These are phyloP conservation scores for Hypoxylon sp. DNA, from an alignment of 2,329 filamentous ascomycete species.

Conservation along the genomic window DNA sequence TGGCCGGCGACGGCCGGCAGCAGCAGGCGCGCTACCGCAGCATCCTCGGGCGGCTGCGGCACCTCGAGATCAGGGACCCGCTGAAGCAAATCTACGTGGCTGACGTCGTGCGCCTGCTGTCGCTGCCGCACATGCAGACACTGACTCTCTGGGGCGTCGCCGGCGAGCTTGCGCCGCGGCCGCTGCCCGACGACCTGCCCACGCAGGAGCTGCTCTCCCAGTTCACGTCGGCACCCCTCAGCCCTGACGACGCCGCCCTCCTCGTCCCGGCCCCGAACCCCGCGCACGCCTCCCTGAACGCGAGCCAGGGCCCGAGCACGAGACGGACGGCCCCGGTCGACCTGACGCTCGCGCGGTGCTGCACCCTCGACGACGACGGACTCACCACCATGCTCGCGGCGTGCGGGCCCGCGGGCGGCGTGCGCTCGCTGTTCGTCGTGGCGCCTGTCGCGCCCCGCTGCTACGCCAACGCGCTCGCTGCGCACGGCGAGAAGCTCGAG, in stretches of 20 bases:
- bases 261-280: no score
- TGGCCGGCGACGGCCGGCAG: no score
- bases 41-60: background rate
- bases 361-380: background rate
- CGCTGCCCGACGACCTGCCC: no score
- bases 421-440: conserved; percentile 9
- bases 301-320: no score
- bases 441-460: background rate
- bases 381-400: conserved; percentile 3
- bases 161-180: no score
- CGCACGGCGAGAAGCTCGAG: background rate
- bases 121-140: background rate
- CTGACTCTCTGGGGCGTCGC: no score
- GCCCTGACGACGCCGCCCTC: no score
- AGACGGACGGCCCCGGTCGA: no score
- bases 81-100: background rate
- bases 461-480: background rate
- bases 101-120: conserved; percentile 8
- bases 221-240: no score
- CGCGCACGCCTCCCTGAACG: no score
- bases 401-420: background rate
- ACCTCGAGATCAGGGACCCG: background rate
- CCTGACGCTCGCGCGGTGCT: conserved; percentile 4
- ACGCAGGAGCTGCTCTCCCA: no score
- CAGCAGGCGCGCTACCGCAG: background rate